These are phyloP conservation scores for Bipolaris sorokiniana DNA, from an alignment of 2,329 filamentous ascomycete genomes.

Conservation along the genomic window DNA sequence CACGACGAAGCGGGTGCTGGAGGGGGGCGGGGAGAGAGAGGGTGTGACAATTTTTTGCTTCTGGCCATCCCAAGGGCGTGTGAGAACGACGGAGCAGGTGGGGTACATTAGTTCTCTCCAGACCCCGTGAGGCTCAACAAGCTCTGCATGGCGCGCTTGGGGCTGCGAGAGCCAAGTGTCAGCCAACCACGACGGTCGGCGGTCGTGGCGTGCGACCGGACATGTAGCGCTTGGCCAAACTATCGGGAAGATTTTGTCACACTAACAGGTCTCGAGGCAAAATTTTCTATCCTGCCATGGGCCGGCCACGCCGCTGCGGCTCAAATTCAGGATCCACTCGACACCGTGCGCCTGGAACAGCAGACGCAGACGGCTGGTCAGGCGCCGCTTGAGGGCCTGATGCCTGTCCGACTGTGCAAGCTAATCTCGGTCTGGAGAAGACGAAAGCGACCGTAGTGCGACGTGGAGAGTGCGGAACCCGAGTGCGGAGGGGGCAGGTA, in stretches of 20 bases:
- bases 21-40: slow-evolving; percentile 11
- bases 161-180: slow-evolving; percentile 20
- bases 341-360: slow-evolving; percentile 2
- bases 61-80: slow-evolving; percentile 27
- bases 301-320: slow-evolving; percentile 13
- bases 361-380: slow-evolving; percentile 4
- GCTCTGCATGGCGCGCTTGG: slow-evolving; percentile 28
- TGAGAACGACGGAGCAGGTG: slow-evolving; percentile 21
- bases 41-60: slow-evolving; percentile 27
- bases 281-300: slow-evolving; percentile 3
- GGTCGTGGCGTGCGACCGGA: slow-evolving; percentile 7
- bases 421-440: slow-evolving; percentile 1
- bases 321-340: slow-evolving; percentile 8
- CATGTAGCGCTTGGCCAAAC: slow-evolving; percentile 26
- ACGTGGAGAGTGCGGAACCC: slow-evolving; percentile 1
- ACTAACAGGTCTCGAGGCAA: slow-evolving; percentile 13
- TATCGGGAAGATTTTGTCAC: slow-evolving; percentile 30
- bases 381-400: slow-evolving; percentile 1
- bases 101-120: slow-evolving; percentile 36
- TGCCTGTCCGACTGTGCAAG: background rate
- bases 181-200: slow-evolving; percentile 17
- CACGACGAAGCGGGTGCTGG: slow-evolving; percentile 11
- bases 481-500: background rate
- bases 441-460: background rate
- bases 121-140: slow-evolving; percentile 37